Conservation (phyloP, 129 eudicot species). For the Lactuca sativa region DNA sequence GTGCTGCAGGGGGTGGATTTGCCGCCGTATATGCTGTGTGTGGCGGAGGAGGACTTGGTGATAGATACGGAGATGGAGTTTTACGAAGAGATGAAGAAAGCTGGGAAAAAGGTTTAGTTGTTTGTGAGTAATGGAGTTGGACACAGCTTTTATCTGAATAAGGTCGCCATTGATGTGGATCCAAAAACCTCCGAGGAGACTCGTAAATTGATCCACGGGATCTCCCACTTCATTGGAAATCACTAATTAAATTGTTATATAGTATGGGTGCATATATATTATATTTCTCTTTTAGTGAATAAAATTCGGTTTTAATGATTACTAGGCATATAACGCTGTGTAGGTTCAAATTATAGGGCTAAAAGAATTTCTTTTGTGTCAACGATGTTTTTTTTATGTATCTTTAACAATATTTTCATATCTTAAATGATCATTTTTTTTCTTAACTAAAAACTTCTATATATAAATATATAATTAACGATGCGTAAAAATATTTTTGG, state of each 20-base stretch:
- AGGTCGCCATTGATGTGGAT: slow-evolving; percentile 64
- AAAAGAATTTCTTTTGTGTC: too few species aligned
- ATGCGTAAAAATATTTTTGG: too few species aligned
- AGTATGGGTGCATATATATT: background rate
- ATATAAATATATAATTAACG: too few species aligned
- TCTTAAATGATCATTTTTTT: too few species aligned
- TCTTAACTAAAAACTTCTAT: too few species aligned
- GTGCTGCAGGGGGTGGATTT: slow-evolving; percentile 33
- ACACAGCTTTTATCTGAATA: slow-evolving; percentile 77
- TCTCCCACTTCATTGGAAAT: slow-evolving; percentile 40
- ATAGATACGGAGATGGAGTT: slow-evolving; percentile 71
- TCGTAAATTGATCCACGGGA: slow-evolving; percentile 40
- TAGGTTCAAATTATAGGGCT: too few species aligned
- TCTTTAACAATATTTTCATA: too few species aligned
- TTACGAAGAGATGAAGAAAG: slow-evolving; percentile 59
- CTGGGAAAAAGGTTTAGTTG: slow-evolving; percentile 56
- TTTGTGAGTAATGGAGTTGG: slow-evolving; percentile 51
- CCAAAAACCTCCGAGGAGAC: slow-evolving; percentile 42
- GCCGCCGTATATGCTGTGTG: slow-evolving; percentile 64
- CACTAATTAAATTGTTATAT: slow-evolving; percentile 33
- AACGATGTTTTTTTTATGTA: too few species aligned
- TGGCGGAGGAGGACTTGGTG: slow-evolving; percentile 69
- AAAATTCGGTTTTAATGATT: too few species aligned
- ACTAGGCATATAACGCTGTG: too few species aligned
- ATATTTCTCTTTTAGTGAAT: background rate